A percentile compares a stretch with the other conserved stretches of the same genome.
These are phyloP conservation scores for Suhomyces yuchorum DNA, from an alignment of 1,139 yeast species.

Conservation along the genomic window DNA sequence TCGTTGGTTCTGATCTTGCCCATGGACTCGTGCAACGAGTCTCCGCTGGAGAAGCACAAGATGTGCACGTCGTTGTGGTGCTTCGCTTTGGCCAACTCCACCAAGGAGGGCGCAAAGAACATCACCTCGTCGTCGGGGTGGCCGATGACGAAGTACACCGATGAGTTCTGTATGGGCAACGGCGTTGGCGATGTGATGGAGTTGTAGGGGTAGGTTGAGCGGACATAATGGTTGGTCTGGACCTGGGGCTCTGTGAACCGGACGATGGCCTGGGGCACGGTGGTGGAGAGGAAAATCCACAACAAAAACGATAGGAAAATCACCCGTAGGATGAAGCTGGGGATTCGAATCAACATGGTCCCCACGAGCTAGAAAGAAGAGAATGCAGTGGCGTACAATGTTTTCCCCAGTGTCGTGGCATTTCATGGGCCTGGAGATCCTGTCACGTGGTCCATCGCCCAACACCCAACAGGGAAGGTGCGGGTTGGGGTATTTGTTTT, in stretches of 20 bases:
- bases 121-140: conserved; percentile 99
- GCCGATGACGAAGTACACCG: conserved; percentile 65
- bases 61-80: conserved; percentile 57
- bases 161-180: conserved; percentile 36
- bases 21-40: conserved; percentile 61
- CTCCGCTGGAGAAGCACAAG: conserved; percentile 78
- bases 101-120: conserved; percentile 87
- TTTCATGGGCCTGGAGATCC: background rate
- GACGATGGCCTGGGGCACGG: conserved; percentile 39
- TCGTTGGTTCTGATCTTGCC: conserved; percentile 67
- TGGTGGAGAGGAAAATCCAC: conserved; percentile 46
- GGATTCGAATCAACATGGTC: conserved; percentile 23
- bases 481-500: background rate
- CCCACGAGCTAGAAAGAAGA: background rate
- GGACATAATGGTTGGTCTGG: conserved; percentile 27
- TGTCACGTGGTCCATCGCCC: conserved; percentile 6
- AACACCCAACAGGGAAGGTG: conserved; percentile 7
- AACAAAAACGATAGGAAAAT: conserved; percentile 29
- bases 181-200: conserved; percentile 42
- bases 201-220: conserved; percentile 35
- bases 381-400: background rate
- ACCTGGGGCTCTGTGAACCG: conserved; percentile 34
- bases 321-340: conserved; percentile 18
- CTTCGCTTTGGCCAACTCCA: conserved; percentile 51
- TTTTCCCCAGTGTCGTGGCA: conserved; percentile 2